These are phyloP conservation scores for Xylaria sp. DNA, from an alignment of 2,329 filamentous ascomycete genomes.

Conservation along the genomic window DNA sequence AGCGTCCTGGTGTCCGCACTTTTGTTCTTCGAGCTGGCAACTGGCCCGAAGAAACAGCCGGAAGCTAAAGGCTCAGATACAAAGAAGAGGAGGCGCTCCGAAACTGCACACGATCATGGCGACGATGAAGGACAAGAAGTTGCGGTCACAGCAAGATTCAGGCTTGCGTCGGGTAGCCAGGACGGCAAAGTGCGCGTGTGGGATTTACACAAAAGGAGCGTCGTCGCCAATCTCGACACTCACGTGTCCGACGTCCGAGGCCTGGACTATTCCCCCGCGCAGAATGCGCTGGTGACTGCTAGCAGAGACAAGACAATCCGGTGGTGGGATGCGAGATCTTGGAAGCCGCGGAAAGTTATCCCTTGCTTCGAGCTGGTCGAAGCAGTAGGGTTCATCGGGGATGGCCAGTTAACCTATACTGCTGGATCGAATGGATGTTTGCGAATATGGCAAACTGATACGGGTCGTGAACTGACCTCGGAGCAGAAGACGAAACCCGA, in stretches of 20 bases:
- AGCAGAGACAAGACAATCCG: conserved; percentile 95
- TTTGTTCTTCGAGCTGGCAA: conserved; percentile 84
- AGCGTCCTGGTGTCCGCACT: conserved; percentile 91
- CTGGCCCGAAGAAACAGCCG: conserved; percentile 54
- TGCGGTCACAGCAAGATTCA: conserved; percentile 67
- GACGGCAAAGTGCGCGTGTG: conserved; percentile 93
- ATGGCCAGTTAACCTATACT: conserved; percentile 79
- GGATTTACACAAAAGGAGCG: conserved; percentile 86
- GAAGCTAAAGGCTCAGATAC: conserved; percentile 56
- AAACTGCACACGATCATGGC: conserved; percentile 54
- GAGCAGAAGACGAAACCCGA: conserved; percentile 73
- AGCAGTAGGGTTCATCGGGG: conserved; percentile 79
- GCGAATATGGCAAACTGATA: conserved; percentile 83
- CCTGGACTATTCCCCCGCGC: conserved; percentile 80
- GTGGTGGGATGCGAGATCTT: conserved; percentile 87
- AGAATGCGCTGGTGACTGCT: conserved; percentile 82
- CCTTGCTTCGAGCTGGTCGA: conserved; percentile 89
- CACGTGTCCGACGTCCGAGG: conserved; percentile 95
- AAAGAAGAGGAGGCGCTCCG: conserved; percentile 58
- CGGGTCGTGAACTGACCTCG: conserved; percentile 80
- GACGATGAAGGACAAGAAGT: conserved; percentile 55
- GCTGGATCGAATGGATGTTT: conserved; percentile 86
- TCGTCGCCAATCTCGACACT: conserved; percentile 82
- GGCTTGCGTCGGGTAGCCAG: conserved; percentile 90
- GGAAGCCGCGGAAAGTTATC: conserved; percentile 83